Evolutionary conservation across 1,139 yeast genomes (phyloP), one percentile per base, ranked within the genome.

Genomic region (Nakaseomyces delphensis): DNA sequence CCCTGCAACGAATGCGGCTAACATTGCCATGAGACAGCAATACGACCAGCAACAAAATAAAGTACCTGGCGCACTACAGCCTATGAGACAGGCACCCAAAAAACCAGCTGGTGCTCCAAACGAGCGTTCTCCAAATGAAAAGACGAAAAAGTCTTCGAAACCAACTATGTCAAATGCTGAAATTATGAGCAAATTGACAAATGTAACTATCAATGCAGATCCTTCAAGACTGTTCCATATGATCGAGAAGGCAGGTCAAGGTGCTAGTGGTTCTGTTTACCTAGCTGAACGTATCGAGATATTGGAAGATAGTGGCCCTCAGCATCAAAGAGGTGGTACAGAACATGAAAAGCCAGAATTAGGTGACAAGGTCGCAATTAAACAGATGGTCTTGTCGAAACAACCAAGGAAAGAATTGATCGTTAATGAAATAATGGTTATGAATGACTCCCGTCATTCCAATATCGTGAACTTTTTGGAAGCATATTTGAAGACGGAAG

Each of bases 201-300:
- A 86, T 3, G 96, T 89, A 23, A 96, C 93, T 3, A 79, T 82
- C 50, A 76, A 74, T 50, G 73, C 77, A 39, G 95, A 91, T 63
- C 98, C 99, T 13, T 72, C 84, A 5, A 83, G 87, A 27, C 73
- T 79, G 45, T 93, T 86, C 66, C 83, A 82, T 58, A 84, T 86
- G 66, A 74, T 91, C 54, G 93, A 85, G 63, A 87, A 87, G 59
- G 95, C 96, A 2, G 99, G 99, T n/a, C 98, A 93, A 67, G 99
- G 99, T 56, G 99, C 98, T 0, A 79, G 91, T 48, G 99, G 99
- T 14, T 83, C 91, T 1, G 99, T 93, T 18, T 93, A 85, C 58
- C 73, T 91, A 43, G 98, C 97, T 0, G 77, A 79, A 54, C 76
- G 86, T 30, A 65, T 79, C 46, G 45, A 63, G 40, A 43, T 48